These are phyloP conservation scores for Durusdinium trenchii DNA, from an alignment of 73 alveolate species.

Conservation along the genomic window DNA sequence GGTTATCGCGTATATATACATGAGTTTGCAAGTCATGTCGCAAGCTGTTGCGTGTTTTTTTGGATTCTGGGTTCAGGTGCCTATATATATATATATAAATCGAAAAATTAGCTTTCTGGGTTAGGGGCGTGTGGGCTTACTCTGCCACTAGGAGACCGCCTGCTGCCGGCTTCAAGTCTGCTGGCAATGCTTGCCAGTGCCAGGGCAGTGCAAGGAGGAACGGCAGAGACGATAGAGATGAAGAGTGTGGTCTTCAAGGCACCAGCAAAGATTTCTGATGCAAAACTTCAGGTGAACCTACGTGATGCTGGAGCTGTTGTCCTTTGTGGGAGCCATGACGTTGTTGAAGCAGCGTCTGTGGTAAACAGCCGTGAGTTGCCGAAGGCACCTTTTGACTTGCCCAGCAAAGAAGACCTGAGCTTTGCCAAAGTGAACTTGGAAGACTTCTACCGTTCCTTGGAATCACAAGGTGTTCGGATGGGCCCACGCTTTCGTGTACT, in stretches of 20 bases:
- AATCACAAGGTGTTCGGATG: slow-evolving; percentile 5
- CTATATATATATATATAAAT: too few relatives aligned
- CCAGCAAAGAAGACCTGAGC: background rate
- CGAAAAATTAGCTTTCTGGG: too few relatives aligned
- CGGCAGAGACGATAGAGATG: background rate
- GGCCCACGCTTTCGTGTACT: slow-evolving; percentile 35
- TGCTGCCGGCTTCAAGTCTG: slow-evolving; percentile 29
- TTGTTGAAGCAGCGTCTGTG: background rate
- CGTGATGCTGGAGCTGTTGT: background rate
- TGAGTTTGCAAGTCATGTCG: background rate
- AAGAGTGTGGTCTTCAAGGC: background rate
- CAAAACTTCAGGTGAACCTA: background rate
- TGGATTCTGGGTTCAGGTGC: background rate
- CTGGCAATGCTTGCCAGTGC: slow-evolving; percentile 26
- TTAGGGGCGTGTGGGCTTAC: too few relatives aligned
- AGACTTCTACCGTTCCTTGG: background rate
- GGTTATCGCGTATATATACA: background rate
- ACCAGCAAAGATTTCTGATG: background rate
- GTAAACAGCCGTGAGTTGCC: background rate
- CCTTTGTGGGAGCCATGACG: background rate
- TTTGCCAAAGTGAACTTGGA: background rate
- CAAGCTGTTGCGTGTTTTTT: background rate
- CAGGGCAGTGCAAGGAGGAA: background rate
- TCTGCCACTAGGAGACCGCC: background rate
- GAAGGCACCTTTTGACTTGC: background rate